Conservation (phyloP, 2,329 filamentous ascomycete genomes). For the Ceratocystis ficicola region DNA sequence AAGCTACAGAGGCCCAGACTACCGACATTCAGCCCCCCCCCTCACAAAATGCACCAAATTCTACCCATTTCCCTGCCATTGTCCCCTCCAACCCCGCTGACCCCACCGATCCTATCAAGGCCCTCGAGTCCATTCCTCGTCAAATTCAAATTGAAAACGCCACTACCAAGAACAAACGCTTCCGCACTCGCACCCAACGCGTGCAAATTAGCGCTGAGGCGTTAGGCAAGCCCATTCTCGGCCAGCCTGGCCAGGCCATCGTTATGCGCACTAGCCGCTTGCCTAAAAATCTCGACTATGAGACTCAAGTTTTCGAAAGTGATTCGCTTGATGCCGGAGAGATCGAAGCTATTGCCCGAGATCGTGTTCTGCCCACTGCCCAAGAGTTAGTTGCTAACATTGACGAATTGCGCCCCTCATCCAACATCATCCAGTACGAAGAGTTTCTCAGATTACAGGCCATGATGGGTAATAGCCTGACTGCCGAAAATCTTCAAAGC, state of each 20-base stretch:
- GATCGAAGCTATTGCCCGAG: slow-evolving; percentile 29
- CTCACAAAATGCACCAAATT: background rate
- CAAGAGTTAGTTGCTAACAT: slow-evolving; percentile 37
- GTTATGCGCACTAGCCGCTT: slow-evolving; percentile 33
- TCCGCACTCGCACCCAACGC: slow-evolving; percentile 14
- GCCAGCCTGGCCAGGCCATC: slow-evolving; percentile 34
- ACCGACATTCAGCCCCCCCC: background rate
- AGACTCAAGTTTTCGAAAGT: slow-evolving; percentile 20
- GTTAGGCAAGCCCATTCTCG: slow-evolving; percentile 30
- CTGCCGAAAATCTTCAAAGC: slow-evolving; percentile 33
- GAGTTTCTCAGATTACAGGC: slow-evolving; percentile 35
- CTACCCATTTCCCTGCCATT: background rate
- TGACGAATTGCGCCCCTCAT: slow-evolving; percentile 36
- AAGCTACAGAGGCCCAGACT: background rate
- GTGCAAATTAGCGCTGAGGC: slow-evolving; percentile 15
- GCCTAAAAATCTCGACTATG: slow-evolving; percentile 8
- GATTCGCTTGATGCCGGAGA: slow-evolving; percentile 24
- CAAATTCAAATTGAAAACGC: slow-evolving; percentile 14
- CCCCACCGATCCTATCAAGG: slow-evolving; percentile 11
- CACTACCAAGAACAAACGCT: background rate
- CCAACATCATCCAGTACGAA: slow-evolving; percentile 30
- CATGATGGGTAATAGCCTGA: slow-evolving; percentile 37
- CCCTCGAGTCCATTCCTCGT: slow-evolving; percentile 4
- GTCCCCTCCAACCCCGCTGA: background rate
- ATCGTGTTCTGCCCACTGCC: slow-evolving; percentile 26